These are phyloP conservation scores for Ilex paraguariensis DNA, from an alignment of 305 asterid species.

Conservation along the genomic window DNA sequence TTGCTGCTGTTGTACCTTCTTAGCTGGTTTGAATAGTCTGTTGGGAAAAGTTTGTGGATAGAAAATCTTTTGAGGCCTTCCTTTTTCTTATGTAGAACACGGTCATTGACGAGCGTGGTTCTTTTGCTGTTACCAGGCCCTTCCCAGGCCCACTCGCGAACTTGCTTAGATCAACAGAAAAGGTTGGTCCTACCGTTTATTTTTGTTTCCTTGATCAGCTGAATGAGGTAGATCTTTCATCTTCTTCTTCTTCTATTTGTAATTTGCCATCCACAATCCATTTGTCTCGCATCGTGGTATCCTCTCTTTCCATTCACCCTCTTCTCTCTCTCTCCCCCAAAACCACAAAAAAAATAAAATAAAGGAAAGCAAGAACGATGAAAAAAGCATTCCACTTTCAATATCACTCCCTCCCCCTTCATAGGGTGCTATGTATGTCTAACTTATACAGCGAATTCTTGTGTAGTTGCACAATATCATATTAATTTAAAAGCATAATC, in stretches of 20 bases:
- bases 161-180: constrained; percentile 53
- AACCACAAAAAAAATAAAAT: too few relatives aligned
- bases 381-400: too few relatives aligned
- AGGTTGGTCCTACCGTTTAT: constrained; percentile 30
- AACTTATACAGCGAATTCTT: not conserved
- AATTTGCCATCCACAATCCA: too few relatives aligned
- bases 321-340: too few relatives aligned
- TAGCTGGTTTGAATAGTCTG: not conserved
- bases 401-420: too few relatives aligned
- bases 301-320: too few relatives aligned
- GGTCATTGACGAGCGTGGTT: constrained; percentile 75
- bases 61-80: not conserved
- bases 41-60: not conserved
- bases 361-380: too few relatives aligned
- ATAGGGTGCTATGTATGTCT: not conserved
- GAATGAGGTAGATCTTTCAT: too few relatives aligned
- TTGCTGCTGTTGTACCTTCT: not conserved
- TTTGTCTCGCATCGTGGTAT: too few relatives aligned
- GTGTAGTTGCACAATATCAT: constrained; percentile 14
- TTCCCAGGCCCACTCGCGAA: constrained; percentile 62
- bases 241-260: too few relatives aligned
- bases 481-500: not conserved
- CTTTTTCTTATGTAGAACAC: constrained; percentile 52
- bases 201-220: not conserved
- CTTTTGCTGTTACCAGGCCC: constrained; percentile 81